Evolutionary conservation across 345 rosid genomes (phyloP), one percentile per base, ranked within the genome.

Genomic region (Punica granatum): DNA sequence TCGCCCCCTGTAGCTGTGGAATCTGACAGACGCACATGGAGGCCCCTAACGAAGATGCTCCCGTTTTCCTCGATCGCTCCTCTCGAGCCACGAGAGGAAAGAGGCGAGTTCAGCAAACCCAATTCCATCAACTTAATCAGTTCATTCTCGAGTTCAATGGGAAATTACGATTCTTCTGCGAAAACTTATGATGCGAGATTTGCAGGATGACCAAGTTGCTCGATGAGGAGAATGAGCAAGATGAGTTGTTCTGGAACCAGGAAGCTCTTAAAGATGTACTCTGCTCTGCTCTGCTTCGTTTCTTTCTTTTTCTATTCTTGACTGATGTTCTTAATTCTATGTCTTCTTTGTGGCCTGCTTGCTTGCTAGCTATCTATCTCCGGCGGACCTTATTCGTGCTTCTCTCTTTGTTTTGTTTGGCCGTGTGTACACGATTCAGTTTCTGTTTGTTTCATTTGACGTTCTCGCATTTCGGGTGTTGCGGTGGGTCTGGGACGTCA

Each of bases 201-300:
- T 72, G 74, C 74, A 90, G 98, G 78, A 90, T 93, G 92, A 87
- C 80, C 63, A 93, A 84, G 81, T 70, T 93, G 83, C 85, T 93
- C 46, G 94, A 90, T 62, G 96, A 90, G 7, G 98, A 93, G 74
- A 31, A 68, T 37, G 96, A 90, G 78, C 94, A 90, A 63, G 98
- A 93, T 58, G 98, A 93, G 70, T 51, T 66, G 76, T 93, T 93
- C 73, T 93, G 98, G 98, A 93, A 81, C 71, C 98, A 93, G 77
- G 97, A 90, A 31, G 96, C 96, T 71, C 97, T 93, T 32, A 88
- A 85, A 82, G 98, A 90, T 84, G 96, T 91, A 30, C 0, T 7
- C 59, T 43, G 15, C 56, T 44, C 58, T n/a, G n/a, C n/a, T 30
- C 26, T 28, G 7, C n/a, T 51, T 23, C 3, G n/a, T 15, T 19